Evolutionary conservation across 2,329 filamentous ascomycete species (phyloP).

Genomic region (Coniella lustricola): DNA sequence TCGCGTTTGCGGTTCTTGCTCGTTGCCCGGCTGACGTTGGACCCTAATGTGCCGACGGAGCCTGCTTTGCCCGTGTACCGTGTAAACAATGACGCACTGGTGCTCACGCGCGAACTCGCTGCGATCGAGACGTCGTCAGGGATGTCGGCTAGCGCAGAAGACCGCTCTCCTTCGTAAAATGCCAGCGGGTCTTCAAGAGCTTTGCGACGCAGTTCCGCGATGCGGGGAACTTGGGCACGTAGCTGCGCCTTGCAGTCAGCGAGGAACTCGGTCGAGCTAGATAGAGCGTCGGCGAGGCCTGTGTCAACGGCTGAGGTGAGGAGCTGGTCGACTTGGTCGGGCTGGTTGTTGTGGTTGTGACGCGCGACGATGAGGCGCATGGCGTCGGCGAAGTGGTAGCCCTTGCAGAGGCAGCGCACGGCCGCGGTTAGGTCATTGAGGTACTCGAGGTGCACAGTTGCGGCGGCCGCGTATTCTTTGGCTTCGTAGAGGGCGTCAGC

Average conservation of each 20-base stretch:
- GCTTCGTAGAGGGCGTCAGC: conserved; percentile 74
- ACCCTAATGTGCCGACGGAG: conserved; percentile 61
- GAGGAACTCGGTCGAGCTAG: conserved; percentile 79
- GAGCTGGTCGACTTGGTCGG: conserved; percentile 33
- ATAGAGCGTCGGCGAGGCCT: conserved; percentile 73
- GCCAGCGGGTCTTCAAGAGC: conserved; percentile 79
- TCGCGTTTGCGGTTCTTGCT: conserved; percentile 83
- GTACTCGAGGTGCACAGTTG: conserved; percentile 75
- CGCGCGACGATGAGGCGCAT: conserved; percentile 69
- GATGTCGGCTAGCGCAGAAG: conserved; percentile 32
- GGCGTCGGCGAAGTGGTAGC: conserved; percentile 83
- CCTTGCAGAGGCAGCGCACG: conserved; percentile 75
- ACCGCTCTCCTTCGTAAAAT: conserved; percentile 75
- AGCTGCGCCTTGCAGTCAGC: conserved; percentile 89
- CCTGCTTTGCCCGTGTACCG: conserved; percentile 70
- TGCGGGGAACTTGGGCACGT: conserved; percentile 74
- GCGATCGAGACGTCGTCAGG: conserved; percentile 88
- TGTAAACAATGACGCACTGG: conserved; percentile 84
- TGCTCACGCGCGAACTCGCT: conserved; percentile 68
- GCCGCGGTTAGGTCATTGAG: conserved; percentile 65
- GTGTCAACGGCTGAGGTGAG: conserved; percentile 65
- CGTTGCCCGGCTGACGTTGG: conserved; percentile 68
- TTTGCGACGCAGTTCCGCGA: conserved; percentile 72
- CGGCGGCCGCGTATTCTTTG: conserved; percentile 76
- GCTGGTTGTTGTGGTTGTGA: conserved; percentile 45